Evolutionary conservation across 163 green algal species (phyloP).

Genomic region (Coccomyxa subellipsoidea): DNA sequence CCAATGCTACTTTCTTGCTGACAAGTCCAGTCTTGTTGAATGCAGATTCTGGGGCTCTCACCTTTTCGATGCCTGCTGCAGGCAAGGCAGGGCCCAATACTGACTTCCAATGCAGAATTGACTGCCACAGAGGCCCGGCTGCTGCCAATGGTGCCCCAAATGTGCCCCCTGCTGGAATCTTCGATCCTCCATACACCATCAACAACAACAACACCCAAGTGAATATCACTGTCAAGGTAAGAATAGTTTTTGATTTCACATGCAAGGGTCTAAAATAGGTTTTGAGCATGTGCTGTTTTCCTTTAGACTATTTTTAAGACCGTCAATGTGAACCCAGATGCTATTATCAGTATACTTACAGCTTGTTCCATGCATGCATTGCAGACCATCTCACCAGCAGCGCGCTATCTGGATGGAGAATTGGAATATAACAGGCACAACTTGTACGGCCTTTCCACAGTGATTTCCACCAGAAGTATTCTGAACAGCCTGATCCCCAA

Average conservation of each 20-base stretch:
- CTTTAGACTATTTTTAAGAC: too few relatives aligned
- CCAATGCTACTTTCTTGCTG: too few relatives aligned
- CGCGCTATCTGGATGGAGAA: not conserved
- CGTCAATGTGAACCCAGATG: too few relatives aligned
- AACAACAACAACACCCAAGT: not conserved
- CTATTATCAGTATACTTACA: too few relatives aligned
- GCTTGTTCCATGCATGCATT: not conserved
- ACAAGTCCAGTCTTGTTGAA: too few relatives aligned
- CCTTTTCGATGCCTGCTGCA: too few relatives aligned
- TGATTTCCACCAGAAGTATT: slow-evolving; percentile 16
- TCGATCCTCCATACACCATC: slow-evolving; percentile 30
- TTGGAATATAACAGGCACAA: slow-evolving; percentile 18
- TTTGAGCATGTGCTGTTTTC: too few relatives aligned
- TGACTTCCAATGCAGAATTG: slow-evolving; percentile 6
- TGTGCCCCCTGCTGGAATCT: slow-evolving; percentile 11
- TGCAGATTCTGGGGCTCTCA: too few relatives aligned
- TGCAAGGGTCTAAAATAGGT: too few relatives aligned
- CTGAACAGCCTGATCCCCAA: slow-evolving; percentile 27
- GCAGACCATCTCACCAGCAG: slow-evolving; percentile 8
- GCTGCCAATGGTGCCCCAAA: not conserved
- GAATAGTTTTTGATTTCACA: not conserved
- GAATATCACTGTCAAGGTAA: not conserved
- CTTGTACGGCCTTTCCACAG: slow-evolving; percentile 30
- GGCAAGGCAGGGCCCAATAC: not conserved
- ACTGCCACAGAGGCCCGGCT: not conserved